phyloP scores from a whole-genome alignment of 768 basidiomycete species.

The Clavaria fumosa region DNA sequence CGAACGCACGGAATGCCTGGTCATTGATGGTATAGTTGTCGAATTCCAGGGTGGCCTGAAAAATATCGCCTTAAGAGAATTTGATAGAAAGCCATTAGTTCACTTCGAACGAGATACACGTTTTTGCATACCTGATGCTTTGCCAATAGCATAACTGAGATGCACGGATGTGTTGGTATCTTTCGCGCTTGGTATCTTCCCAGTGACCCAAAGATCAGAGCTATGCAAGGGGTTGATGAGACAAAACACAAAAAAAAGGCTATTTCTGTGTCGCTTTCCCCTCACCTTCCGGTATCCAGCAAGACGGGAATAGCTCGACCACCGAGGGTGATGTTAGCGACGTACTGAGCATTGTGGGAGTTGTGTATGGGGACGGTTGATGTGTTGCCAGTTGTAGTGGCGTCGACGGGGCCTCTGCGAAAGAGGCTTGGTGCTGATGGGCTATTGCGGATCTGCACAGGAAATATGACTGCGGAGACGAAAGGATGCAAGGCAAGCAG shows the following conservation, averaged over 20 bases:
- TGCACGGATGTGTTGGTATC: conserved; percentile 42
- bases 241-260: conserved; percentile 6
- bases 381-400: conserved; percentile 11
- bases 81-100: not conserved
- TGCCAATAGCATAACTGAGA: conserved; percentile 55
- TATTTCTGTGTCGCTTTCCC: no score
- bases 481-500: not conserved
- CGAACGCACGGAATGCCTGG: conserved; percentile 49
- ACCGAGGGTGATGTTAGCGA: conserved; percentile 53
- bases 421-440: conserved; percentile 1
- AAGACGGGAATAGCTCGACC: conserved; percentile 42
- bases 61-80: conserved; percentile 33
- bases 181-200: conserved; percentile 30
- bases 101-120: conserved; percentile 5
- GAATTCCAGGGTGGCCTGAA: conserved; percentile 35
- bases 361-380: conserved; percentile 39
- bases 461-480: conserved; percentile 7
- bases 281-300: conserved; percentile 71
- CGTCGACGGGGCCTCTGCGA: conserved; percentile 9
- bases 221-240: conserved; percentile 20
- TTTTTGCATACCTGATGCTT: conserved; percentile 32
- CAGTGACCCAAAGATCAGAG: conserved; percentile 62
- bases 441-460: conserved; percentile 7
- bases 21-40: conserved; percentile 41
- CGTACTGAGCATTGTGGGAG: conserved; percentile 59